Evolutionary conservation across 208 protist genomes (phyloP), one percentile per base, ranked within the genome.

Genomic region (Zelonia costaricensis): DNA sequence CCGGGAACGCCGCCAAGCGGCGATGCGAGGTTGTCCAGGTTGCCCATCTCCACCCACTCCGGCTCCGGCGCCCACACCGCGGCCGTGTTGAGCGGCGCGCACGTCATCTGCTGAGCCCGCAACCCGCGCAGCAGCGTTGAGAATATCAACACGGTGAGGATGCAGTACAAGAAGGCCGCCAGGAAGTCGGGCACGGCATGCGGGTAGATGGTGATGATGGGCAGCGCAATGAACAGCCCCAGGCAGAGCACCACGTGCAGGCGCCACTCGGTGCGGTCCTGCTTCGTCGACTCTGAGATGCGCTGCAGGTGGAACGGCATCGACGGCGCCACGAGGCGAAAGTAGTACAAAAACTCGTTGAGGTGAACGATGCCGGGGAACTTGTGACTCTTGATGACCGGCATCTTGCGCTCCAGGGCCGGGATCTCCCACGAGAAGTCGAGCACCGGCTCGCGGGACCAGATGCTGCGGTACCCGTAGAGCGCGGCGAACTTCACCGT

Each of bases 391-490:
- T 75, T 74, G 52, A 82, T 84, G 4, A 60, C 69, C 13, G 78
- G 82, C 58, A 88, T 56, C 67, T 80, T 82, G 9, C 82, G 77
- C 54, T 84, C 78, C 60, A 56, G 68, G 22, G 77, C 59, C 28
- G 78, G 82, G 0, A 84, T 55, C 64, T 88, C 82, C 82, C 82
- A 88, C 0, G 73, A 82, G 53, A 88, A 84, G 16, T 63, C 74
- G 5, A 84, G 35, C 9, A 74, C 58, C 3, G 77, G 72, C 20
- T 82, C 39, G 28, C 60, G 59, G 5, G 30, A 55, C 43, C 31
- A 68, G 6, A 62, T 43, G 27, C 46, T 35, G 40, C 70, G 70
- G 62, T 78, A 88, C 20, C 77, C 78, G 64, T 88, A 74, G 36
- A 88, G 28, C 48, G 70, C 67, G 20, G 78, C 78, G 56, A 63